Evolutionary conservation across 345 rosid genomes (phyloP), one percentile per base, ranked within the genome.

Genomic region (Euphorbia peplus): DNA sequence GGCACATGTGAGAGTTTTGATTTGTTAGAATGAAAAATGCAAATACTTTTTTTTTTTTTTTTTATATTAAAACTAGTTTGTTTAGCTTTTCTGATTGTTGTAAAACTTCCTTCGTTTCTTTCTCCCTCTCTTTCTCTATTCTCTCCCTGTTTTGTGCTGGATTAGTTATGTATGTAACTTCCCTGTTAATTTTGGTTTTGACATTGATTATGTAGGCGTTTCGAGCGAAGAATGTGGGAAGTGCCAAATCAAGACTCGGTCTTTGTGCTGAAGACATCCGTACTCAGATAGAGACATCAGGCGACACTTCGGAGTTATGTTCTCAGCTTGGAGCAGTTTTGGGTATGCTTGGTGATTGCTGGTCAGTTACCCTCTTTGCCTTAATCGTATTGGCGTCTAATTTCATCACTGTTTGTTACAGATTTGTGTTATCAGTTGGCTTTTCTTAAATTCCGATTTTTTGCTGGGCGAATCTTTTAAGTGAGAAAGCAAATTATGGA

Each of bases 261-360:
- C 48, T 95, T 57, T 95, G 99, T 80, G 85, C 88, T 1, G 93
- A 91, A 58, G 99, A 95, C 73, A 87, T 95, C 63, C 78, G 88
- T 54, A 86, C 76, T 72, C 96, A 90, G 82, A 78, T 95, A 64
- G 88, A 77, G 68, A 80, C 74, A 78, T 76, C 68, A 63, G 98
- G 98, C 28, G 86, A 79, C 77, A 90, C 92, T 25, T 75, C 97
- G 26, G 98, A 92, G 70, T 79, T 95, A 72, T 88, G 98, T 76
- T 95, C 99, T 41, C 99, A 92, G 89, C 93, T 95, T 60, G 99
- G 99, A 46, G 99, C 98, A 48, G 99, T 95, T 58, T 88, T 95
- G 44, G 99, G 99, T 18, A 90, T 92, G 96, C 99, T 91, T 50
- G 99, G 99, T 22, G 99, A 95, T 76, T 91, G 98, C 92, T 84